Evolutionary conservation across 2,329 filamentous ascomycete species (phyloP).

Genomic region (Xylariaceae sp.): DNA sequence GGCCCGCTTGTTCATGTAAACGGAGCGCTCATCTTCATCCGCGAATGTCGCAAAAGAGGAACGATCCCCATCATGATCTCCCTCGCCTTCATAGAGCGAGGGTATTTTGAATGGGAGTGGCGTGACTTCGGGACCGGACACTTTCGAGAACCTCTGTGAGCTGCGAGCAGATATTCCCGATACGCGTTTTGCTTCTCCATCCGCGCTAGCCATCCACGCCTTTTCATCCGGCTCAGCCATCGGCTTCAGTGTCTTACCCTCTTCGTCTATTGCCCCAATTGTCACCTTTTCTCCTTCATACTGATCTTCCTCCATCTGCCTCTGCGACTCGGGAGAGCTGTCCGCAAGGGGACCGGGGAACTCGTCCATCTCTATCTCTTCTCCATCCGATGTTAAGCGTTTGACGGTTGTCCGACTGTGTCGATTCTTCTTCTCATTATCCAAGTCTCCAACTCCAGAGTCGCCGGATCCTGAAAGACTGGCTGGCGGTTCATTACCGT

Average conservation of each 20-base stretch:
- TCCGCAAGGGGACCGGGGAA: conserved; percentile 30
- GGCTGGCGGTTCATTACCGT: conserved; percentile 50
- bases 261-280: conserved; percentile 49
- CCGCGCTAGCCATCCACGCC: conserved; percentile 24
- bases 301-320: conserved; percentile 26
- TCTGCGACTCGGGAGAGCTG: conserved; percentile 9
- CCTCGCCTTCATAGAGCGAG: conserved; percentile 17
- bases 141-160: conserved; percentile 30
- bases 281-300: conserved; percentile 44
- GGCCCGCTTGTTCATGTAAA: conserved; percentile 25
- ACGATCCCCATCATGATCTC: conserved; percentile 45
- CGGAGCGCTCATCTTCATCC: conserved; percentile 44
- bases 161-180: conserved; percentile 21
- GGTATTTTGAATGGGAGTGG: conserved; percentile 64
- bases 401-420: conserved; percentile 31
- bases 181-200: conserved; percentile 26
- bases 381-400: conserved; percentile 32
- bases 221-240: conserved; percentile 29
- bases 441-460: conserved; percentile 47
- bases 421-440: conserved; percentile 36
- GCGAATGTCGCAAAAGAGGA: conserved; percentile 70
- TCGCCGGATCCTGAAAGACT: conserved; percentile 37
- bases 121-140: conserved; percentile 50
- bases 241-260: conserved; percentile 24
- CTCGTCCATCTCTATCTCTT: conserved; percentile 53